Percentiles rank a stretch among this genome's conserved stretches.
These are phyloP conservation scores for Guillardia theta DNA, from an alignment of 78 protist genomes.

Conservation along the genomic window DNA sequence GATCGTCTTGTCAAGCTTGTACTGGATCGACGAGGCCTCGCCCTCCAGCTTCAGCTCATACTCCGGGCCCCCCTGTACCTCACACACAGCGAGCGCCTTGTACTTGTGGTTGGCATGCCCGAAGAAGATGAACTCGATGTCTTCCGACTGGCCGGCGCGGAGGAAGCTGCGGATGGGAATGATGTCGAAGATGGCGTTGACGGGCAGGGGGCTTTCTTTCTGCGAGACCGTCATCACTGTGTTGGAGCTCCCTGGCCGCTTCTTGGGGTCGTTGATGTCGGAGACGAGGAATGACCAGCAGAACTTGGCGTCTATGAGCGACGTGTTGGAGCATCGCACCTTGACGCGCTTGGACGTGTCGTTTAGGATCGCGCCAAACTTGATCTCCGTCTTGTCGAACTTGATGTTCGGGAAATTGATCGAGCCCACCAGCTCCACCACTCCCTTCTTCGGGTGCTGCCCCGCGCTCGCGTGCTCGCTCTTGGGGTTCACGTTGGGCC, in stretches of 20 bases:
- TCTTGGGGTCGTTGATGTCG: background rate
- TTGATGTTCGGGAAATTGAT: conserved; percentile 67
- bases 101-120: conserved; percentile 32
- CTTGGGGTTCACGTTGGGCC: background rate
- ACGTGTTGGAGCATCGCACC: conserved; percentile 51
- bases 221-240: background rate
- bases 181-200: conserved; percentile 59
- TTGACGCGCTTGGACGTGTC: conserved; percentile 9
- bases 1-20: conserved; percentile 13
- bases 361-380: conserved; percentile 65
- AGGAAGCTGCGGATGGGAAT: conserved; percentile 61
- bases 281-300: background rate
- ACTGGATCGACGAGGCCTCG: conserved; percentile 50
- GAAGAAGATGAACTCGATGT: conserved; percentile 47
- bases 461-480: background rate
- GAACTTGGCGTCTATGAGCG: background rate
- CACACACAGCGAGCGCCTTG: conserved; percentile 60
- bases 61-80: conserved; percentile 74
- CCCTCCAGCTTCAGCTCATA: conserved; percentile 63
- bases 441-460: conserved; percentile 65
- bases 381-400: background rate
- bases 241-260: background rate
- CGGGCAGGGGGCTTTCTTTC: background rate
- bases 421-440: conserved; percentile 51
- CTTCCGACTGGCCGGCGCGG: conserved; percentile 53